Conservation (phyloP, 257 asterid species). For the Echium plantagineum region DNA sequence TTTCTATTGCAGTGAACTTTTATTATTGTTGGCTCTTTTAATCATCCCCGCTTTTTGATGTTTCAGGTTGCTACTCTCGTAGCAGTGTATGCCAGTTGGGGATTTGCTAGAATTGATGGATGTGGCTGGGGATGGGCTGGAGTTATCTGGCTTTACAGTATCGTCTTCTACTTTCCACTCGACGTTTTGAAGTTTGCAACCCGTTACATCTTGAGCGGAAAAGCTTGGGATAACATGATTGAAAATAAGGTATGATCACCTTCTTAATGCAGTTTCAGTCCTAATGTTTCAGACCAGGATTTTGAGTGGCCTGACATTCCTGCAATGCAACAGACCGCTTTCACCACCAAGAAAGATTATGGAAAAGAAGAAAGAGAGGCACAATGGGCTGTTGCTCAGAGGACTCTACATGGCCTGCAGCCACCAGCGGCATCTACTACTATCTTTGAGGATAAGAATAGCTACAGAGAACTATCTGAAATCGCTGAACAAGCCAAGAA, state of each 20-base stretch:
- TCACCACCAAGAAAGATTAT: slow-evolving; percentile 80
- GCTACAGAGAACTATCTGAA: slow-evolving; percentile 86
- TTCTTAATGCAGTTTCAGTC: not conserved
- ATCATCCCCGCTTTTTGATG: not conserved
- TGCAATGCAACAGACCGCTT: slow-evolving; percentile 52
- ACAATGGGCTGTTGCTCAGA: slow-evolving; percentile 99
- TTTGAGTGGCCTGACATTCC: not conserved
- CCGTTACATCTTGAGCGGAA: slow-evolving; percentile 77
- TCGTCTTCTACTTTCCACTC: slow-evolving; percentile 67
- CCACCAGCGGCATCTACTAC: slow-evolving; percentile 44
- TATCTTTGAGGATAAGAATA: slow-evolving; percentile 69
- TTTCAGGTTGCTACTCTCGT: slow-evolving; percentile 73
- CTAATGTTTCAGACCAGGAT: not conserved
- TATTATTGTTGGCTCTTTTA: not conserved
- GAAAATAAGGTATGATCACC: slow-evolving; percentile 57
- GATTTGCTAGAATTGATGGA: slow-evolving; percentile 80
- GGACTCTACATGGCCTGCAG: slow-evolving; percentile 89
- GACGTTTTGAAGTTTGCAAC: slow-evolving; percentile 72
- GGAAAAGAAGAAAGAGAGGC: slow-evolving; percentile 96
- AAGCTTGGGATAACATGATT: slow-evolving; percentile 76
- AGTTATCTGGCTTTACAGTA: slow-evolving; percentile 75
- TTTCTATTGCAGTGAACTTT: not conserved
- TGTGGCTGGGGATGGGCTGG: slow-evolving; percentile 99
- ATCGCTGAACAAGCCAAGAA: slow-evolving; percentile 96
- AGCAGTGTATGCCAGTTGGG: slow-evolving; percentile 90